These are phyloP conservation scores for Solanum neorickii DNA, from an alignment of 257 asterid genomes.

Conservation along the genomic window DNA sequence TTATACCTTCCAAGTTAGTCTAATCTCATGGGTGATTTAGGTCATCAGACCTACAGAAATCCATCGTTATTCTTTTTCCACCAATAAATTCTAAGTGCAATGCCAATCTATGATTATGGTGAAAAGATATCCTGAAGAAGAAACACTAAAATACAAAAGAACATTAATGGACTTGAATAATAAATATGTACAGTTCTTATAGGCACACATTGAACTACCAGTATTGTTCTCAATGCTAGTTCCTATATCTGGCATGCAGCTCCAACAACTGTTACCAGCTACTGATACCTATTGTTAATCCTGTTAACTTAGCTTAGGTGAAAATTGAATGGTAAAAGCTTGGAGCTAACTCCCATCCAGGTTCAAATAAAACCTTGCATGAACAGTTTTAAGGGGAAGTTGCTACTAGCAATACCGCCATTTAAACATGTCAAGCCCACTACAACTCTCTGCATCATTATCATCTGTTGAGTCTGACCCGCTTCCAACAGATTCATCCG, in stretches of 20 bases:
- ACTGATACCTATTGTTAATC: not conserved
- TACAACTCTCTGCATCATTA: slow-evolving; percentile 41
- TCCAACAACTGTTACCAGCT: not conserved
- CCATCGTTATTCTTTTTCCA: not conserved
- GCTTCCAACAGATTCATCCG: slow-evolving; percentile 56
- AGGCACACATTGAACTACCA: not conserved
- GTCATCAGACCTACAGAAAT: not conserved
- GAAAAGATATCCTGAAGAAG: not conserved
- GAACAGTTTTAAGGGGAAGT: not conserved
- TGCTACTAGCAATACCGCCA: slow-evolving; percentile 18
- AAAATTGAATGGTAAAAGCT: not conserved
- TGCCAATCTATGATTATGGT: not conserved
- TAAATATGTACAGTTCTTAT: not conserved
- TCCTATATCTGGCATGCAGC: not conserved
- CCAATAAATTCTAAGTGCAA: not conserved
- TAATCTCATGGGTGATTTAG: not conserved
- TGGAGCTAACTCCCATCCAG: not conserved
- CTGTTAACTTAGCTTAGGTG: not conserved
- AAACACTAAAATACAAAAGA: not conserved
- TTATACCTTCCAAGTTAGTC: not conserved
- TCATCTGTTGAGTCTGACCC: slow-evolving; percentile 59
- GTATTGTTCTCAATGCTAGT: not conserved
- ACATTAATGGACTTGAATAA: not conserved
- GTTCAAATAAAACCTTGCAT: not conserved
- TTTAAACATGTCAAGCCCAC: slow-evolving; percentile 28